These are phyloP conservation scores for Fusarium cyanostomum DNA, from an alignment of 2,329 filamentous ascomycete species.

Conservation along the genomic window DNA sequence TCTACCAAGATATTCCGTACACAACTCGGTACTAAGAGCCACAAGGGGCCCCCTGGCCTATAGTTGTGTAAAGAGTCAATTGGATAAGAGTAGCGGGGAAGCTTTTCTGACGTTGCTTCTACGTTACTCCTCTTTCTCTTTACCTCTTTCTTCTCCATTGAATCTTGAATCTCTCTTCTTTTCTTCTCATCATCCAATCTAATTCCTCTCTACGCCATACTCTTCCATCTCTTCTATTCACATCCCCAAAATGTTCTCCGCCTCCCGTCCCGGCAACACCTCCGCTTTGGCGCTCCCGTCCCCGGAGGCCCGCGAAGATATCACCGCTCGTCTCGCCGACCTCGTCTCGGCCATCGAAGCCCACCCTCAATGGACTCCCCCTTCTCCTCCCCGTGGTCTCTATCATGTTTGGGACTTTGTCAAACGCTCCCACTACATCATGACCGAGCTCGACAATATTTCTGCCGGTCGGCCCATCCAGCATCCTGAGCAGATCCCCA, in stretches of 20 bases:
- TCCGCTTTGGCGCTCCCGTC: slow-evolving; percentile 34
- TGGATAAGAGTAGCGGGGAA: slow-evolving; percentile 32
- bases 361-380: slow-evolving; percentile 43
- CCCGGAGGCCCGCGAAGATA: slow-evolving; percentile 37
- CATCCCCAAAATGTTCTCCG: slow-evolving; percentile 25
- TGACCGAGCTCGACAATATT: slow-evolving; percentile 53
- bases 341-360: slow-evolving; percentile 45
- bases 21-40: slow-evolving; percentile 9
- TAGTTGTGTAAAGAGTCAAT: slow-evolving; percentile 33
- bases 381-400: slow-evolving; percentile 45
- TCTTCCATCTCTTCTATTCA: not conserved
- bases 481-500: slow-evolving; percentile 50
- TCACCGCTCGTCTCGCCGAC: slow-evolving; percentile 40
- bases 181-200: not conserved
- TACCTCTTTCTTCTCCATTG: not conserved
- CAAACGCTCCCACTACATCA: slow-evolving; percentile 53
- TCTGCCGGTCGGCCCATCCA: slow-evolving; percentile 45
- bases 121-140: slow-evolving; percentile 10
- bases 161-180: not conserved
- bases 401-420: slow-evolving; percentile 55
- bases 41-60: slow-evolving; percentile 14
- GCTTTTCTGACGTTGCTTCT: slow-evolving; percentile 27
- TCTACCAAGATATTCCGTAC: not conserved
- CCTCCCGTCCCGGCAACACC: slow-evolving; percentile 17
- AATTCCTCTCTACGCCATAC: too few relatives aligned